Conservation (phyloP, 2,329 filamentous ascomycete species). For the Botryotinia convoluta region DNA sequence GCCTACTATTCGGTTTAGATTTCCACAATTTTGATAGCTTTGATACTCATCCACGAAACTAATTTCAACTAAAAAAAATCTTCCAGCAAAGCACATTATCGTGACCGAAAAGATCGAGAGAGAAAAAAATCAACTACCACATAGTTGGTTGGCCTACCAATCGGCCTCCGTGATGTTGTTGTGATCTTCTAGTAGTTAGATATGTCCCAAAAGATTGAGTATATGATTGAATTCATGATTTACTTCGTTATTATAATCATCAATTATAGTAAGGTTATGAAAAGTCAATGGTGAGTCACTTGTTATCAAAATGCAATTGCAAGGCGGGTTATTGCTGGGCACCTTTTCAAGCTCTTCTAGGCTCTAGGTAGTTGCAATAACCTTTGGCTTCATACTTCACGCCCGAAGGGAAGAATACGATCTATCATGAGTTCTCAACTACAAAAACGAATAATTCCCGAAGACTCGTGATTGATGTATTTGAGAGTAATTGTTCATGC, state of each 20-base stretch:
- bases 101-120: background rate
- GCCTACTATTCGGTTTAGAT: too few relatives aligned
- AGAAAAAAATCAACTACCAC: background rate
- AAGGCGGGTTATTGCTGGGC: background rate
- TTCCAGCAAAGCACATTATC: background rate
- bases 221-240: background rate
- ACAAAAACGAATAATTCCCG: fast-evolving
- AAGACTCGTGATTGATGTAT: background rate
- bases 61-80: background rate
- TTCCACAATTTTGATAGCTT: too few relatives aligned
- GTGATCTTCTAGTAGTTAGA: background rate
- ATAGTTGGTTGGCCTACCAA: background rate
- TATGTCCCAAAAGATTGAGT: background rate
- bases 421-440: fast-evolving
- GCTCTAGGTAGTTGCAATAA: background rate
- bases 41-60: background rate
- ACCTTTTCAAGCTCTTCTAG: background rate
- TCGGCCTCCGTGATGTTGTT: background rate
- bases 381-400: background rate
- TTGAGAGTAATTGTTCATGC: background rate
- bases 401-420: background rate
- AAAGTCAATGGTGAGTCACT: background rate
- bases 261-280: background rate
- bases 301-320: background rate
- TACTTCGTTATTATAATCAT: background rate